Evolutionary conservation across 2,329 filamentous ascomycete species (phyloP).

Genomic region (Apiospora hydei): DNA sequence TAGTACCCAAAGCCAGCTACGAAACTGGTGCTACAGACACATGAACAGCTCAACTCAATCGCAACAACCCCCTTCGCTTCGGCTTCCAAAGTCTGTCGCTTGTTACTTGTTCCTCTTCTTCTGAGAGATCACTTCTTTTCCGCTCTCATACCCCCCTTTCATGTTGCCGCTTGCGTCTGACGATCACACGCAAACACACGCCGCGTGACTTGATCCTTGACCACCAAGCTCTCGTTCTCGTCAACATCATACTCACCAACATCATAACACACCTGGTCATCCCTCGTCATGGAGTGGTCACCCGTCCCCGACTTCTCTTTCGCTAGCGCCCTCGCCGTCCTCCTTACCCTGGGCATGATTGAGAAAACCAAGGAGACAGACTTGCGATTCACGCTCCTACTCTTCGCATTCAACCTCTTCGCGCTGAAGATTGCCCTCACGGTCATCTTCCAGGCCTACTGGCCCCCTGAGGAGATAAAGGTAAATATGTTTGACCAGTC

Average conservation of each 20-base stretch:
- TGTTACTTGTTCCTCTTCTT: no score
- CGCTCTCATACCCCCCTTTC: no score
- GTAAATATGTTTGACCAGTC: background rate
- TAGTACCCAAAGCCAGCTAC: background rate
- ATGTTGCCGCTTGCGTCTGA: no score
- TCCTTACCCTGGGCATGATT: background rate
- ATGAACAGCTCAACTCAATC: no score
- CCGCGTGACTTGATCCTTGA: no score
- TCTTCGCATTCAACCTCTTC: background rate
- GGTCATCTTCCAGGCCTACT: background rate
- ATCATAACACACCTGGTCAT: no score
- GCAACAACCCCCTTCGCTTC: no score
- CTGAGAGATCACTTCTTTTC: no score
- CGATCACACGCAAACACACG: no score
- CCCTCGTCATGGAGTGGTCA: background rate
- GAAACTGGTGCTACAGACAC: background rate
- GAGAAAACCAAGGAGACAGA: background rate
- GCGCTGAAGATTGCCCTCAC: background rate
- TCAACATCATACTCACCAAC: no score
- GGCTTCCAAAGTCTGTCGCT: no score
- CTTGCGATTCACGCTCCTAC: background rate
- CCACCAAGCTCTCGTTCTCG: no score
- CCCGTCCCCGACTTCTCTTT: background rate
- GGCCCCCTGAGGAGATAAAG: background rate
- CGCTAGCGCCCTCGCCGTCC: background rate